Base-by-base conservation (phyloP, 2,329 filamentous ascomycete species). In the Trichoderma sp. region DNA sequence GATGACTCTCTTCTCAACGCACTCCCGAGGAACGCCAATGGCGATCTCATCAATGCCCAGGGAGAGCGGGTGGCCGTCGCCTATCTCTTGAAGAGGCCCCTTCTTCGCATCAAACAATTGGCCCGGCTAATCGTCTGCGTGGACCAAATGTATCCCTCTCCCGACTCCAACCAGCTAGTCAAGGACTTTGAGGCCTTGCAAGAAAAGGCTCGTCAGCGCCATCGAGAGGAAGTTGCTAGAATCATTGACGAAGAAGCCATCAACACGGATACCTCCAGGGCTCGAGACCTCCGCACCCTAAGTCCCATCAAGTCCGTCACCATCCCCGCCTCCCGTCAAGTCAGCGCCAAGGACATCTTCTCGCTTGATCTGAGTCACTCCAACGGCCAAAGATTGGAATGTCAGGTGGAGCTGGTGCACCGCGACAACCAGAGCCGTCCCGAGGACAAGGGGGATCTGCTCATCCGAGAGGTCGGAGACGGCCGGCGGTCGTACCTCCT, bases 21-120 rank as follows among this genome's bases (percentile, higher is more conserved):
- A 1, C 79, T 85, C 78, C 86, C 85, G 68, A 82, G 80, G 61
- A 88, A 89, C 61, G 84, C 84, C 65, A 80, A 88, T 63, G 89
- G 90, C 24, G 88, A 90, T 70, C 81, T 91, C 15, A 74, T 88
- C 57, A 87, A 93, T 69, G 86, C 86, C 41, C 85, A 94, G 68
- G 95, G 94, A 14, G 92, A 97, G 75, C 88, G 92, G 59, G 93
- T 97, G 9, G 95, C 98, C 74, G 95, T 99, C 55, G 93, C 93
- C 7, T 96, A 95, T 76, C 82, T 99, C 52, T 82, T 99, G 60
- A 97, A 96, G 78, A 83, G 94, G 62, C 95, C 95, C 0, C 79
- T 99, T 48, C 88, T 97, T 24, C 87, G 95, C 54, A 81, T 97
- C 67, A 97, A 97, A 76, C 91, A 93, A 76, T 86, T 99, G 67